Percentiles rank a stretch among this genome's conserved stretches.
These are phyloP conservation scores for Venturia aucupariae DNA, from an alignment of 2,329 filamentous ascomycete genomes.

Conservation along the genomic window DNA sequence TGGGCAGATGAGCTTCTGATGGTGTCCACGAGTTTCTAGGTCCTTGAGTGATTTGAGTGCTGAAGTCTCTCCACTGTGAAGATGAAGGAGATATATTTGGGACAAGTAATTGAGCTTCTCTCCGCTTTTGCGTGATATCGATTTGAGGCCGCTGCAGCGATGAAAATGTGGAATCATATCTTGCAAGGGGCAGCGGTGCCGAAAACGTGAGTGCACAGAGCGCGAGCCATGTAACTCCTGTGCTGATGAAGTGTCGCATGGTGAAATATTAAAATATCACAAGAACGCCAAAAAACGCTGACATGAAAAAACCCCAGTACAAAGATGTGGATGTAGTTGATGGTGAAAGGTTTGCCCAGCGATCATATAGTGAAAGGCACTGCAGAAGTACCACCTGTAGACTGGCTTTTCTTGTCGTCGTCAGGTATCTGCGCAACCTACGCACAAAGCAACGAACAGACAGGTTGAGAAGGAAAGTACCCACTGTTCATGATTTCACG, in stretches of 20 bases:
- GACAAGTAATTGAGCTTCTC: neutral
- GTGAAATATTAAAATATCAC: neutral
- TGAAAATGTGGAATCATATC: neutral
- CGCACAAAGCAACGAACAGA: neutral
- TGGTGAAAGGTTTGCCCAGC: neutral
- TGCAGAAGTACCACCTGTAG: neutral
- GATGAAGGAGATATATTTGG: neutral
- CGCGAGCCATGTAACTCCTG: neutral
- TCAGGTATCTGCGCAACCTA: neutral
- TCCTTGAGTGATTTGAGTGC: neutral
- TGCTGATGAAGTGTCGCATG: neutral
- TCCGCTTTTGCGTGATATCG: neutral
- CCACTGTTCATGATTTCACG: neutral
- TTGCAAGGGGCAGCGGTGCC: neutral
- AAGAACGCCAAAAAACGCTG: neutral
- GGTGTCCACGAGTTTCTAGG: neutral
- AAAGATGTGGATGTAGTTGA: neutral
- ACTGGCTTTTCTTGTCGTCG: neutral
- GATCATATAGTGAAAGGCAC: neutral
- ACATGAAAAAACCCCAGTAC: neutral
- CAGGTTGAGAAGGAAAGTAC: neutral
- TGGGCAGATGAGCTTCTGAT: neutral
- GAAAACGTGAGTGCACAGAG: neutral
- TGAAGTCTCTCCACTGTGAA: neutral
- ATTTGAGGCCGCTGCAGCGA: neutral